Evolutionary conservation across 2,329 filamentous ascomycete genomes (phyloP), one percentile per base, ranked within the genome.

Genomic region (Fusarium coffeatum): DNA sequence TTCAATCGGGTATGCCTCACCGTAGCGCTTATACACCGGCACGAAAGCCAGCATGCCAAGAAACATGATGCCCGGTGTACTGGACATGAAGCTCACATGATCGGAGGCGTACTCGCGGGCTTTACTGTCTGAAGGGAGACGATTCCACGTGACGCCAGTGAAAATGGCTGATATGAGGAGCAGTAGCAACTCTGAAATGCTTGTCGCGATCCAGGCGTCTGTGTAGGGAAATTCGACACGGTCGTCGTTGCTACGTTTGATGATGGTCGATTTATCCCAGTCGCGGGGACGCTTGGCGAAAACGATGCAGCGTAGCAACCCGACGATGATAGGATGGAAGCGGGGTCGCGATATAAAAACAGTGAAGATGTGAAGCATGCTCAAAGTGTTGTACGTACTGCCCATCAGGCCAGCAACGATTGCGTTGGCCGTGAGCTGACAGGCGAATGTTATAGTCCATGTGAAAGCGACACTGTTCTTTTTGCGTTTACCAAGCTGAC

Each of bases 81-180:
- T 74, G 2, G 62, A 65, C 8, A 74, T 34, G 51, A 66, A 74
- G 58, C 57, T 68, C 20, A 72, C 56, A n/a, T 69, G 61, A 37
- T 72, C 72, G 5, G 65, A 22, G 3, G 64, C 49, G 46, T 66
- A 72, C 10, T 69, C 67, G 28, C 61, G 65, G 4, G 61, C 16
- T 2, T 37, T 23, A 11, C 47, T 61, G n/a, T 62, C 65, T 1
- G 18, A 20, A 4, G 41, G 45, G 10, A 69, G 69, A 40, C 72
- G 72, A 40, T 74, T 50, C 72, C 73, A 75, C 11, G 72, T 74
- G 15, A 74, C 67, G 12, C 73, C 62, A 1, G 72, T 74, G 48
- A 74, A 74, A 3, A 74, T 53, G 37, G 72, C 69, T 0, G 61
- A 64, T 37, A 74, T 68, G 30, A 73, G 37, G 1, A 74, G 59